Conservation (phyloP, 768 basidiomycete species). For the Kwoniella pini region DNA sequence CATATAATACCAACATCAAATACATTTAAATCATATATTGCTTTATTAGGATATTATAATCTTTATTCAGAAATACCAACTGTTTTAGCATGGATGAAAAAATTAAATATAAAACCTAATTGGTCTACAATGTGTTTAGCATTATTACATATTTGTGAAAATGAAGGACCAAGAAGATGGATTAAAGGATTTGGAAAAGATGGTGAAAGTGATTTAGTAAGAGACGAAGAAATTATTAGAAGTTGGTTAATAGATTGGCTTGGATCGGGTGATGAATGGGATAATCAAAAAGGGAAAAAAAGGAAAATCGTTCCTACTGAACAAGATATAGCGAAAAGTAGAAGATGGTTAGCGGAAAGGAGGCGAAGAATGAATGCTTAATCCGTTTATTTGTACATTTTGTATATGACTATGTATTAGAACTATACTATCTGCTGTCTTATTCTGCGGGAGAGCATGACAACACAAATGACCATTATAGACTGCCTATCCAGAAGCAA, state of each 20-base stretch:
- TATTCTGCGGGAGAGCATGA: too few relatives aligned
- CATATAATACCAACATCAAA: conserved; percentile 61
- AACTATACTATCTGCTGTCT: too few relatives aligned
- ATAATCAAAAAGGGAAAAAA: background rate
- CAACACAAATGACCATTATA: too few relatives aligned
- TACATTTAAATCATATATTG: conserved; percentile 65
- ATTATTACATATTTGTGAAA: conserved; percentile 72
- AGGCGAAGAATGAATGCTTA: conserved; percentile 15
- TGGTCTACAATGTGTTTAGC: conserved; percentile 63
- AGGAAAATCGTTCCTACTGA: conserved; percentile 30
- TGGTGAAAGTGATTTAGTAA: conserved; percentile 22
- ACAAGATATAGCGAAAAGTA: conserved; percentile 31
- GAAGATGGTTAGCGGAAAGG: conserved; percentile 23
- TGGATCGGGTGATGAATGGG: conserved; percentile 14
- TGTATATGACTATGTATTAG: too few relatives aligned
- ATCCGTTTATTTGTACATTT: too few relatives aligned
- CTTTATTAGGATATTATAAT: conserved; percentile 62
- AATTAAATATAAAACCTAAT: conserved; percentile 62
- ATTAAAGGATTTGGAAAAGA: conserved; percentile 25
- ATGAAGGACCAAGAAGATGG: conserved; percentile 58
- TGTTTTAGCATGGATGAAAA: conserved; percentile 72
- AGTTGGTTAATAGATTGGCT: conserved; percentile 45
- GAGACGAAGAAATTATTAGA: conserved; percentile 41
- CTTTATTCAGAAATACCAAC: conserved; percentile 66
- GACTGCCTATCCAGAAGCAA: too few relatives aligned